A percentile compares a stretch with the other conserved stretches of the same genome.
These are phyloP conservation scores for Apiospora pterosperma DNA, from an alignment of 2,329 filamentous ascomycete genomes.

Conservation along the genomic window DNA sequence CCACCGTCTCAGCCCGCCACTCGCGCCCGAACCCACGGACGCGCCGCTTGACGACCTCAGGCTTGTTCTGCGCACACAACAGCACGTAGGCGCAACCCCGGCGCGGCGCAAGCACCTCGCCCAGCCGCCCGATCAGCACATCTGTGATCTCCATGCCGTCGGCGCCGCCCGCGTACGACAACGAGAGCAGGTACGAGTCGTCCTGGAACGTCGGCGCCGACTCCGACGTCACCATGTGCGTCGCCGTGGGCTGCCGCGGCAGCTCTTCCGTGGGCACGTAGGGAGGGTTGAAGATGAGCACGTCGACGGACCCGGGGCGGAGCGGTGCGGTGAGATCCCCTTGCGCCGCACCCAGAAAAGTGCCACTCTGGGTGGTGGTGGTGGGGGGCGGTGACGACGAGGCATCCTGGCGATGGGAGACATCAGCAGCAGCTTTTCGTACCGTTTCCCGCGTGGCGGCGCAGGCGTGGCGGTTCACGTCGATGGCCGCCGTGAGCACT, in stretches of 20 bases:
- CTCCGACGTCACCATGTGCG: slow-evolving; percentile 20
- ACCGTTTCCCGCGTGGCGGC: slow-evolving; percentile 70
- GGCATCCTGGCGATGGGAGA: no score
- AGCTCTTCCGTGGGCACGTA: slow-evolving; percentile 86
- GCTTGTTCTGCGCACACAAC: slow-evolving; percentile 87
- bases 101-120: slow-evolving; percentile 46
- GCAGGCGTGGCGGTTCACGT: slow-evolving; percentile 85
- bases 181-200: slow-evolving; percentile 77
- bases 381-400: slow-evolving; percentile 13
- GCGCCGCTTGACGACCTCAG: slow-evolving; percentile 64
- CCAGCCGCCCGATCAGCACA: slow-evolving; percentile 67
- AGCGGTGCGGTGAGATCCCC: slow-evolving; percentile 67
- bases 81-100: slow-evolving; percentile 85
- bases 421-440: slow-evolving; percentile 35
- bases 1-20: slow-evolving; percentile 78
- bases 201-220: slow-evolving; percentile 59
- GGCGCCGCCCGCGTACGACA: slow-evolving; percentile 84
- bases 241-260: slow-evolving; percentile 47
- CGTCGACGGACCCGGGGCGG: slow-evolving; percentile 61
- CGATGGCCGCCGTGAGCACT: slow-evolving; percentile 71
- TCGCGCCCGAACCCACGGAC: slow-evolving; percentile 49
- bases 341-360: slow-evolving; percentile 64
- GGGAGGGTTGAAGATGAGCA: slow-evolving; percentile 94
- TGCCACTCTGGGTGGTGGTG: slow-evolving; percentile 24
- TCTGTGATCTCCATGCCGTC: slow-evolving; percentile 96